Evolutionary conservation across 202 grass and related monocot genomes (phyloP).

Genomic region (Hordeum pubiflorum): DNA sequence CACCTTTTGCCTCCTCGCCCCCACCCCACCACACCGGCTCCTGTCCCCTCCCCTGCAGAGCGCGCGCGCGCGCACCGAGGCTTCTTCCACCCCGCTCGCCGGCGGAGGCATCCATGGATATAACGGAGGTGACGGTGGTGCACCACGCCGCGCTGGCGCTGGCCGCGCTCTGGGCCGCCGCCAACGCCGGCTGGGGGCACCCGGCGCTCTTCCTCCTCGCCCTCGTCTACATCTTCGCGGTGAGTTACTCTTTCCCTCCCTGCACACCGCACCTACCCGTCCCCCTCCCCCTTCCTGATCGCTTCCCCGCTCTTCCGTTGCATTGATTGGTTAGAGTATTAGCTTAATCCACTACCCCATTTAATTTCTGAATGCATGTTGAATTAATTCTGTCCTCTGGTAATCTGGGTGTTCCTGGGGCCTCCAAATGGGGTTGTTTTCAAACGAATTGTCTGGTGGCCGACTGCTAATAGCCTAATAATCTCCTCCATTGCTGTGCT

Average conservation of each 20-base stretch:
- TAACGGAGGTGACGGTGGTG: constrained; percentile 63
- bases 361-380: too few relatives aligned
- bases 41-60: neutral
- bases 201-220: constrained; percentile 53
- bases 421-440: neutral
- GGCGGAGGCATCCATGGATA: constrained; percentile 30
- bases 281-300: neutral
- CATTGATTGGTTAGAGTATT: neutral
- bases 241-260: constrained; percentile 27
- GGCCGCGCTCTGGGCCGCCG: constrained; percentile 49
- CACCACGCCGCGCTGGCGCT: constrained; percentile 74
- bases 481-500: neutral
- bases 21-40: neutral
- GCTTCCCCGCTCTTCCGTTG: neutral
- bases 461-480: neutral
- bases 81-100: neutral
- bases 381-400: neutral
- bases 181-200: constrained; percentile 45
- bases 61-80: neutral
- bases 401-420: too few relatives aligned
- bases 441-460: neutral
- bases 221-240: constrained; percentile 65
- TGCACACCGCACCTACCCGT: neutral
- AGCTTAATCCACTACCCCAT: neutral
- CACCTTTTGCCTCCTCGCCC: neutral